Base-by-base conservation (phyloP, 2,329 filamentous ascomycete species). In the Davidsoniella eucalypti region DNA sequence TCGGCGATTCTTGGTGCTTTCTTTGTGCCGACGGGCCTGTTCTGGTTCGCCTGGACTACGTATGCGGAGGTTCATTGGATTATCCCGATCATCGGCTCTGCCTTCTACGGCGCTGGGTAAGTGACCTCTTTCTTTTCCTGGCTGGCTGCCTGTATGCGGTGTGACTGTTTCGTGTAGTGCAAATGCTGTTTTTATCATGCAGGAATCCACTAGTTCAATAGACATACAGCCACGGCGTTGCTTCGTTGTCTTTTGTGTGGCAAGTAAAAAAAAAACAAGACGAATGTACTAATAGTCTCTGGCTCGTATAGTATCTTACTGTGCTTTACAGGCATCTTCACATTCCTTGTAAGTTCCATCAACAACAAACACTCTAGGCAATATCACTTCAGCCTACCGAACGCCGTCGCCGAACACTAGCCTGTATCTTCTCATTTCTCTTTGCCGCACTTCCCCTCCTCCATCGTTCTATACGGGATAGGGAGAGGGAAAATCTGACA, bases 41-140 rank as follows among this genome's bases (percentile, higher is more conserved):
- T 95, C 63, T 83, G 85, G 66, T 94, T 94, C 65, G 87, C 78
- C 7, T 94, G 87, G 84, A 87, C 84, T 4, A 82, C 83, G 12
- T 88, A 80, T 61, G 64, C 79, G 2, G 73, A 64, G 57, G 75
- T 94, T 45, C 82, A 86, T 64, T 90, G 80, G 80, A 82, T 85
- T 54, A 72, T 80, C 43, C 81, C 83, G 23, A 80, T 87, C 56
- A 80, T 88, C 64, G 84, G 80, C 17, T 82, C 78, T 25, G 71
- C 63, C 40, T 67, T 88, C 42, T 88, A 87, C 65, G 83, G 80
- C 52, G 68, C 72, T 61, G 84, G 75, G 78, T 83, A 69, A 69
- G 78, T 71, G 51, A 16, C 18, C 21, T 40, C 26, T 16, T 36
- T 43, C 14, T n/a, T 37, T 10, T 5, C 9, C 10, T 23, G 8